Evolutionary conservation across 2,329 filamentous ascomycete species (phyloP).

Genomic region (Penicillium corylophilum): DNA sequence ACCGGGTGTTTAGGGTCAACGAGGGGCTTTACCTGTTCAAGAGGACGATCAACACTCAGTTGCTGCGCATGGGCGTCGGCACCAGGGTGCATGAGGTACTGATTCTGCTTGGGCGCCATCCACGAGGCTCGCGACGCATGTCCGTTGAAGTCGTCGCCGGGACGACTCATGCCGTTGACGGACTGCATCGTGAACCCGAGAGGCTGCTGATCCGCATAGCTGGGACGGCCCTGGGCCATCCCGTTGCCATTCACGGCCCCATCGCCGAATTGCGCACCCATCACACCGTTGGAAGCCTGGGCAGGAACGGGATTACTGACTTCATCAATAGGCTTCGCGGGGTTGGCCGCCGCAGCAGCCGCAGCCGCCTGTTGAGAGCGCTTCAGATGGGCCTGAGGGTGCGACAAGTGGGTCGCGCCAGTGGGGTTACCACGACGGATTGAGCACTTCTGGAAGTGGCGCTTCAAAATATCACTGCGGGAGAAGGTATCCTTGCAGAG

Average conservation of each 20-base stretch:
- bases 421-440: conserved; percentile 94
- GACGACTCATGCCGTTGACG: conserved; percentile 44
- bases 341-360: conserved; percentile 39
- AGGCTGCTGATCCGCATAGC: conserved; percentile 43
- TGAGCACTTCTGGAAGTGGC: conserved; percentile 98
- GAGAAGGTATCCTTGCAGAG: conserved; percentile 98
- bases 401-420: conserved; percentile 88
- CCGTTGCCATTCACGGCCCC: conserved; percentile 44
- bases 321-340: conserved; percentile 45
- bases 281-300: conserved; percentile 40
- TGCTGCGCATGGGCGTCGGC: conserved; percentile 42
- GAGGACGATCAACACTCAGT: conserved; percentile 45
- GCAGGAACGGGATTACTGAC: conserved; percentile 45
- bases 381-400: conserved; percentile 85
- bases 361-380: conserved; percentile 52
- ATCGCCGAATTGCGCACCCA: conserved; percentile 44
- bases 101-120: conserved; percentile 47
- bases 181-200: conserved; percentile 44
- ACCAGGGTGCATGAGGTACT: conserved; percentile 44
- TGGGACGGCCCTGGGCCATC: conserved; percentile 39
- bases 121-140: conserved; percentile 42
- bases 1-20: conserved; percentile 47
- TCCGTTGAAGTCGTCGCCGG: conserved; percentile 36
- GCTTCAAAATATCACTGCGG: conserved; percentile 95
- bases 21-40: conserved; percentile 46